phyloP scores from a whole-genome alignment of 1,284 basidiomycete genomes.

The Polyporus tsugae region DNA sequence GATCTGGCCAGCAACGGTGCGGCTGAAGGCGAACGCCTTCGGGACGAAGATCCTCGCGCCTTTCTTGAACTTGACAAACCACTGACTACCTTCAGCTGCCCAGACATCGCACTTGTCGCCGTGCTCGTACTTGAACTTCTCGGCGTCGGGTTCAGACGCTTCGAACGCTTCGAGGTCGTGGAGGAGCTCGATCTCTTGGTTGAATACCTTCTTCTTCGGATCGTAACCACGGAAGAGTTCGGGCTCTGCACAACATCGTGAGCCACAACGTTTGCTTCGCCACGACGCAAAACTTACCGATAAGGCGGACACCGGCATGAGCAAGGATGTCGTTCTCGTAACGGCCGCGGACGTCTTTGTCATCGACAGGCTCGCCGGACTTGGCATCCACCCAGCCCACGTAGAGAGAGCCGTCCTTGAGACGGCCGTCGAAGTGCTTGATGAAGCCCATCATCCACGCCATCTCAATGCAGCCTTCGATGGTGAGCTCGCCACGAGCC shows the following conservation, averaged over 20 bases:
- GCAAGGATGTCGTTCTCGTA: slow-evolving; percentile 95
- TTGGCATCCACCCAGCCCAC: slow-evolving; percentile 99
- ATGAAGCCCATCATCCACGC: slow-evolving; percentile 99
- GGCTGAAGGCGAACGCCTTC: slow-evolving; percentile 95
- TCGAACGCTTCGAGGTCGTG: slow-evolving; percentile 98
- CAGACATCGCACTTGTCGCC: slow-evolving; percentile 97
- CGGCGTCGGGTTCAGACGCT: slow-evolving; percentile 89
- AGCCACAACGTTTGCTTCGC: slow-evolving; percentile 10
- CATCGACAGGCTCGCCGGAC: slow-evolving; percentile 95
- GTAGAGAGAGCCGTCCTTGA: slow-evolving; percentile 91
- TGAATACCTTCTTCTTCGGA: slow-evolving; percentile 96
- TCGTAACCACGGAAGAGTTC: slow-evolving; percentile 98
- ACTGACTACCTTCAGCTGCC: slow-evolving; percentile 90
- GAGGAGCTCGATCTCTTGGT: slow-evolving; percentile 95
- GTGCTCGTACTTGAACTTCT: slow-evolving; percentile 97
- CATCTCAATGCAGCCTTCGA: slow-evolving; percentile 98
- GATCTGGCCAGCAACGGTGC: slow-evolving; percentile 94
- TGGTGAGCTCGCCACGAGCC: slow-evolving; percentile 91
- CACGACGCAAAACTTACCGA: slow-evolving; percentile 63
- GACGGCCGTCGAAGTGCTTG: slow-evolving; percentile 97
- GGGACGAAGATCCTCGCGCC: slow-evolving; percentile 94
- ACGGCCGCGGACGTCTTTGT: slow-evolving; percentile 93
- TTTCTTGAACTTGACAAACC: slow-evolving; percentile 99
- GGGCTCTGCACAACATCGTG: slow-evolving; percentile 70
- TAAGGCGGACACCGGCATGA: slow-evolving; percentile 95